These are phyloP conservation scores for Sporothrix humicola DNA, from an alignment of 2,329 filamentous ascomycete species.

Conservation along the genomic window DNA sequence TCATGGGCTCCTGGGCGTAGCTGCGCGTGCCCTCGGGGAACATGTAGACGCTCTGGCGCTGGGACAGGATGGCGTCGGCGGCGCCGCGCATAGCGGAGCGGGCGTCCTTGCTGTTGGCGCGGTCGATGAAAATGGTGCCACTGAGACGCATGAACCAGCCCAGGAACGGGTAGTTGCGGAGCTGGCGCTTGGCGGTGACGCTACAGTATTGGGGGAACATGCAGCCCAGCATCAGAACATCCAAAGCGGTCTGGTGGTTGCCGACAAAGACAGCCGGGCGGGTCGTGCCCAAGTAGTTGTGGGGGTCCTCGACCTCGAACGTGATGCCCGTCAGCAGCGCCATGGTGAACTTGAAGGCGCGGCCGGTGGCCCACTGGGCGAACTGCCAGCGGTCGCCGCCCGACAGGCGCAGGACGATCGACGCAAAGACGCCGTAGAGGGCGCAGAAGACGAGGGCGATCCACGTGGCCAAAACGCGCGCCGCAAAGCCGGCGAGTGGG, in stretches of 20 bases:
- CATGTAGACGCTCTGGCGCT: conserved; percentile 80
- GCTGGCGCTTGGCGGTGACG: conserved; percentile 86
- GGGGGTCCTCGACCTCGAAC: conserved; percentile 74
- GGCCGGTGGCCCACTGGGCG: conserved; percentile 82
- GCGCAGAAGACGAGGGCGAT: conserved; percentile 65
- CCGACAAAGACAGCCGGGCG: conserved; percentile 89
- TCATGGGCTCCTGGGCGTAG: conserved; percentile 77
- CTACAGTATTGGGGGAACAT: conserved; percentile 92
- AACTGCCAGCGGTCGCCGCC: conserved; percentile 69
- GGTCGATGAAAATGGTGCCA: conserved; percentile 94
- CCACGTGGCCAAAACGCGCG: conserved; percentile 71
- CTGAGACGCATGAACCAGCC: conserved; percentile 94
- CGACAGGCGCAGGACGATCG: conserved; percentile 70
- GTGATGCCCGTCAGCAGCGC: conserved; percentile 73
- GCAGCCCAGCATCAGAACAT: conserved; percentile 86
- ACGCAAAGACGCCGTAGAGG: conserved; percentile 76
- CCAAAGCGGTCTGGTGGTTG: conserved; percentile 96
- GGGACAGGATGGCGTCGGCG: conserved; percentile 74
- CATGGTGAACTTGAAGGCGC: conserved; percentile 82
- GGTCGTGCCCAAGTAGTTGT: conserved; percentile 63
- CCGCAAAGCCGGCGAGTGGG: conserved; percentile 68
- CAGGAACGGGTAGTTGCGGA: conserved; percentile 80
- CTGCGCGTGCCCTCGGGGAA: conserved; percentile 93
- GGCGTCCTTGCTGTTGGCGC: conserved; percentile 80
- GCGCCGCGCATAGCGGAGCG: conserved; percentile 85